phyloP scores from a whole-genome alignment of 306 rosid genomes.

The Fragaria ananassa region DNA sequence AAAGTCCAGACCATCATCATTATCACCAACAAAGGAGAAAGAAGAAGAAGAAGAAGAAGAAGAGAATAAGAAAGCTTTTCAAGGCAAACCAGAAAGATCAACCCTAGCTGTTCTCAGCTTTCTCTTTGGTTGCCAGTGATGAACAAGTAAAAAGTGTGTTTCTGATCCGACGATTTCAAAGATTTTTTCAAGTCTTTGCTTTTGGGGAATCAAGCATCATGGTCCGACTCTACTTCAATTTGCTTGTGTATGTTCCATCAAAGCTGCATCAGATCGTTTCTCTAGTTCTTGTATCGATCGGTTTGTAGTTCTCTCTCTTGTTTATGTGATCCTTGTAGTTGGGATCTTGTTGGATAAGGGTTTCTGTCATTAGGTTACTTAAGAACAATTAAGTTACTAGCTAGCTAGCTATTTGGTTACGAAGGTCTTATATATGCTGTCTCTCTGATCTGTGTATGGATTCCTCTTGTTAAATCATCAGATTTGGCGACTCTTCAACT shows the following conservation, averaged over 20 bases:
- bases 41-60: conserved; percentile 3
- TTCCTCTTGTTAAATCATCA: background rate
- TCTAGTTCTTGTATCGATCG: background rate
- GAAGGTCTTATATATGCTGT: background rate
- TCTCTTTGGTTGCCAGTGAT: background rate
- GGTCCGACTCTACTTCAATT: conserved; percentile 78
- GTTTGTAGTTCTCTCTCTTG: background rate
- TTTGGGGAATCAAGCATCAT: conserved; percentile 87
- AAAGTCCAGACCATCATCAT: conserved; percentile 50
- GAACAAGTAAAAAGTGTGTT: background rate
- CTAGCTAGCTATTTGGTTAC: background rate
- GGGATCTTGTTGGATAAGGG: conserved; percentile 6
- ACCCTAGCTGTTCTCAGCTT: conserved; percentile 15
- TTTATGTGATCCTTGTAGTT: background rate
- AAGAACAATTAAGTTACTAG: background rate
- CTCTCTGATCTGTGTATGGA: background rate
- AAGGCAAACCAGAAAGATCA: background rate
- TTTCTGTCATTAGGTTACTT: background rate
- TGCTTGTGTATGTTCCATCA: conserved; percentile 24
- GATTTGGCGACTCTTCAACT: background rate
- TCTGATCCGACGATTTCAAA: conserved; percentile 10
- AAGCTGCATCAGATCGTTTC: conserved; percentile 35
- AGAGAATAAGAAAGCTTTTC: conserved; percentile 1
- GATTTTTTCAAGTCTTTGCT: conserved; percentile 6
- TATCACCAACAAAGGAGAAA: conserved; percentile 13